Conservation (phyloP, 352 stramenopile species). For the Globisporangium alternatum region DNA sequence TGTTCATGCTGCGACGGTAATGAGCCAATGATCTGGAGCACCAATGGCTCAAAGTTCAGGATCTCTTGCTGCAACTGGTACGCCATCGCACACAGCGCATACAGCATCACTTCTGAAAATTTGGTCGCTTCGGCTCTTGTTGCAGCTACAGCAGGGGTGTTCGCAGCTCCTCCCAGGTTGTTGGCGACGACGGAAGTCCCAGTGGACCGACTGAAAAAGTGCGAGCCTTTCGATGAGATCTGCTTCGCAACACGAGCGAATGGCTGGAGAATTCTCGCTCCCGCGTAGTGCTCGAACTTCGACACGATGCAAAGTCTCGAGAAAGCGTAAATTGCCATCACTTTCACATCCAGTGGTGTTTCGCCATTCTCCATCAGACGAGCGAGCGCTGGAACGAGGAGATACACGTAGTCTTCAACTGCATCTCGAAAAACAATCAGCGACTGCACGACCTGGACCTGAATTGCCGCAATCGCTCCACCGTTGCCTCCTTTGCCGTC, state of each 20-base stretch:
- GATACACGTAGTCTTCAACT: constrained; percentile 93
- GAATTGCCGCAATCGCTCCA: constrained; percentile 38
- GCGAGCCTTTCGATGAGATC: constrained; percentile 60
- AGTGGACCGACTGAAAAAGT: constrained; percentile 61
- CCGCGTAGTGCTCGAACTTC: constrained; percentile 79
- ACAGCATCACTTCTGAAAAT: constrained; percentile 78
- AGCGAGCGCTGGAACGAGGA: constrained; percentile 92
- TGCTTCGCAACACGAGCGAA: constrained; percentile 72
- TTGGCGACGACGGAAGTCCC: constrained; percentile 17
- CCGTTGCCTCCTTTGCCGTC: constrained; percentile 17
- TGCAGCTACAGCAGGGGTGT: constrained; percentile 39
- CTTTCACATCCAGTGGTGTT: constrained; percentile 74
- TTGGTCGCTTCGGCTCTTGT: constrained; percentile 64
- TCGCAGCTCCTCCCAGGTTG: constrained; percentile 14
- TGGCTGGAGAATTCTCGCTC: constrained; percentile 65
- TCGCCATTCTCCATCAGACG: constrained; percentile 92
- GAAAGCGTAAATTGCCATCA: constrained; percentile 68
- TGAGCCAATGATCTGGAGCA: constrained; percentile 59
- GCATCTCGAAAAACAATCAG: constrained; percentile 91
- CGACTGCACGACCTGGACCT: constrained; percentile 84
- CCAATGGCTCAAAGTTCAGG: constrained; percentile 67
- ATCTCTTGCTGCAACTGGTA: constrained; percentile 75
- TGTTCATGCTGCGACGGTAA: constrained; percentile 45
- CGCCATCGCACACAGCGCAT: constrained; percentile 64
- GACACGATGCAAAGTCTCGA: constrained; percentile 61